Conservation (phyloP, 2,329 filamentous ascomycete genomes). For the Calonectria ilicicola region DNA sequence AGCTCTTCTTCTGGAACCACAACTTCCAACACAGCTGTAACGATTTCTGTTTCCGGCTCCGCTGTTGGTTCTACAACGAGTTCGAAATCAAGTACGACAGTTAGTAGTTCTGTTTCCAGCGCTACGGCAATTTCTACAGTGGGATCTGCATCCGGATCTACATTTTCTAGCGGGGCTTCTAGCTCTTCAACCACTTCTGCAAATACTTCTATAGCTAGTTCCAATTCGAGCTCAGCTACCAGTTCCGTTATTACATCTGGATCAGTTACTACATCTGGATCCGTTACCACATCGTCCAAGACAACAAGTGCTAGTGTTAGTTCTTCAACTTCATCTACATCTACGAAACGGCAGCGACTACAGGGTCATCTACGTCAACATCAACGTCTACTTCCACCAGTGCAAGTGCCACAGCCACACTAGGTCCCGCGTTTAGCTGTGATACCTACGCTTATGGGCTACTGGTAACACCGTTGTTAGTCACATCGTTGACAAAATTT, state of each 20-base stretch:
- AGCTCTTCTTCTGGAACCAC: background rate
- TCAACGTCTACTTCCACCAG: background rate
- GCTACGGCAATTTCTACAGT: background rate
- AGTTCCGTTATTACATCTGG: background rate
- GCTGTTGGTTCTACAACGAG: background rate
- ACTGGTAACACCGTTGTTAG: too few species aligned
- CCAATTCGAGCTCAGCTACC: background rate
- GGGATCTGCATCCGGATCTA: background rate
- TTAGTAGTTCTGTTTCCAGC: background rate
- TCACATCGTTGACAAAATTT: background rate
- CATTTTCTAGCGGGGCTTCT: background rate
- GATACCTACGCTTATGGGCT: background rate
- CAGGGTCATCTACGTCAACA: background rate
- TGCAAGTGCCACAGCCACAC: background rate
- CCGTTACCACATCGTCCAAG: background rate
- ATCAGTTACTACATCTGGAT: background rate
- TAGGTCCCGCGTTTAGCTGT: background rate
- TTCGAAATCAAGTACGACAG: background rate
- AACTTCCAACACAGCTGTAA: background rate
- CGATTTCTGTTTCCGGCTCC: background rate
- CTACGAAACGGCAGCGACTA: background rate
- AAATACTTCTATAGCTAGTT: background rate
- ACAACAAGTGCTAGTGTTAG: background rate
- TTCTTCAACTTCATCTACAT: background rate
- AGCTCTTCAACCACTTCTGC: background rate